phyloP scores from a whole-genome alignment of 257 asterid genomes.

The Asclepias syriaca region DNA sequence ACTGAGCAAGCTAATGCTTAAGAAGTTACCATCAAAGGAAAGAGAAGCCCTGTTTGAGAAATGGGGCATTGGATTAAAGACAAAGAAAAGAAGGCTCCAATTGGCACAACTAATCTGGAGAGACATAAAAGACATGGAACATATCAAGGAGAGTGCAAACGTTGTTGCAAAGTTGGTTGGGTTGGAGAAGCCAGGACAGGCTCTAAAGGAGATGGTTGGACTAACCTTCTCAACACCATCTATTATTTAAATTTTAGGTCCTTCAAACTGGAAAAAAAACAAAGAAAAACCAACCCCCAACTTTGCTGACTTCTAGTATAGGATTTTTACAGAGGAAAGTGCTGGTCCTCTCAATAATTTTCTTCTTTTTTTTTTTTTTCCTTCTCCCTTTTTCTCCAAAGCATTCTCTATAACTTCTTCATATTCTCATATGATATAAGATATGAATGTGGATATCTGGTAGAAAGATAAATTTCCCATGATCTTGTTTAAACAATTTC shows the following conservation, averaged over 20 bases:
- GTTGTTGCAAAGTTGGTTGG: slow-evolving; percentile 72
- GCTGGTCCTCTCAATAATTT: background rate
- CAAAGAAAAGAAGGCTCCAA: slow-evolving; percentile 71
- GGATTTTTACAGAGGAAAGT: slow-evolving; percentile 8
- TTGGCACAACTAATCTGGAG: slow-evolving; percentile 57
- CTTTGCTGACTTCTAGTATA: slow-evolving; percentile 41
- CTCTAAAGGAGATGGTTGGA: slow-evolving; percentile 78
- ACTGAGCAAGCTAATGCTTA: slow-evolving; percentile 61
- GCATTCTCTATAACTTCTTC: too few relatives aligned
- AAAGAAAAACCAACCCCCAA: background rate
- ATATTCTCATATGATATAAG: background rate
- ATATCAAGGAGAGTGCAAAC: slow-evolving; percentile 61
- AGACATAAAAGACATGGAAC: slow-evolving; percentile 57
- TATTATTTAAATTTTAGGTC: slow-evolving; percentile 23
- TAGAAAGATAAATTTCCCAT: background rate
- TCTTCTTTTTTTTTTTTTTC: too few relatives aligned
- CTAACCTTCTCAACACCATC: slow-evolving; percentile 60
- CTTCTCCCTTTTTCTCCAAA: too few relatives aligned
- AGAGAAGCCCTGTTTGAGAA: slow-evolving; percentile 55
- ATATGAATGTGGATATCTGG: background rate
- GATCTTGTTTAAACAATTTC: background rate
- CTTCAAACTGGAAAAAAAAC: slow-evolving; percentile 43
- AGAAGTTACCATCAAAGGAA: slow-evolving; percentile 55
- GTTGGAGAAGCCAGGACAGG: slow-evolving; percentile 41
- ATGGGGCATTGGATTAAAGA: slow-evolving; percentile 64